Percentiles rank a stretch among this genome's conserved stretches.
phyloP scores from a whole-genome alignment of 139 green algal species.

The Gonium pectorale region DNA sequence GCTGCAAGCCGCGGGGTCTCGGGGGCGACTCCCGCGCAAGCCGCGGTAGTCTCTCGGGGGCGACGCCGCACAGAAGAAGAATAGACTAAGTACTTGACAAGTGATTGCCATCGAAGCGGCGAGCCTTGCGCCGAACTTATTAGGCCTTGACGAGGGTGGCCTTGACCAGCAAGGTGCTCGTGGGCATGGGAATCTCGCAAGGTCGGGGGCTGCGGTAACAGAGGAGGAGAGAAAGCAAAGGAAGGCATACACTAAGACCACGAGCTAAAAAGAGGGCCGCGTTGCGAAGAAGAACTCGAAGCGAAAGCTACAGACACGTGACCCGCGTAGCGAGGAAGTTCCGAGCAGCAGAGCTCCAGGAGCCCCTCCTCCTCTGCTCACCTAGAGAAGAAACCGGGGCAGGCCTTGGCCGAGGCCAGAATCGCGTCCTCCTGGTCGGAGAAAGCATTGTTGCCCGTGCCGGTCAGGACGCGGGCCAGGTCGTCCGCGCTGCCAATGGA shows the following conservation, averaged over 20 bases:
- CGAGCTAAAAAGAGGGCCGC: background rate
- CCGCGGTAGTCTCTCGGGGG: background rate
- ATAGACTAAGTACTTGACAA: background rate
- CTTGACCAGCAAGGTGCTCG: slow-evolving; percentile 2
- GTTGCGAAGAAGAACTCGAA: background rate
- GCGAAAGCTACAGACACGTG: background rate
- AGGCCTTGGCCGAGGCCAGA: background rate
- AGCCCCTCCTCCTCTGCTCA: background rate
- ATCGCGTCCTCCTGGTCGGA: too few relatives aligned
- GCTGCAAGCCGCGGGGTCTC: background rate
- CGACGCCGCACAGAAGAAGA: background rate
- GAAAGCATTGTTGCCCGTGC: too few relatives aligned
- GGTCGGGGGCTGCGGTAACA: slow-evolving; percentile 23
- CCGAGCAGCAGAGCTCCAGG: background rate
- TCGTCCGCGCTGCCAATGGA: slow-evolving; percentile 20
- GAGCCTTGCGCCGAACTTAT: slow-evolving; percentile 2
- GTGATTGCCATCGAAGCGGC: background rate
- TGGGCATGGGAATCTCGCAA: slow-evolving; percentile 30
- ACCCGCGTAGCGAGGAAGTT: background rate
- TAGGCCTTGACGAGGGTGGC: slow-evolving; percentile 23
- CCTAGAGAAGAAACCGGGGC: slow-evolving; percentile 38
- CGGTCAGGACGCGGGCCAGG: slow-evolving; percentile 18
- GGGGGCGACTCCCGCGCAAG: background rate
- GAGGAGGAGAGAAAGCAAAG: background rate
- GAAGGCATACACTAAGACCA: background rate